These are phyloP conservation scores for Candida broadrunensis DNA, from an alignment of 805 yeast genomes.

Conservation along the genomic window DNA sequence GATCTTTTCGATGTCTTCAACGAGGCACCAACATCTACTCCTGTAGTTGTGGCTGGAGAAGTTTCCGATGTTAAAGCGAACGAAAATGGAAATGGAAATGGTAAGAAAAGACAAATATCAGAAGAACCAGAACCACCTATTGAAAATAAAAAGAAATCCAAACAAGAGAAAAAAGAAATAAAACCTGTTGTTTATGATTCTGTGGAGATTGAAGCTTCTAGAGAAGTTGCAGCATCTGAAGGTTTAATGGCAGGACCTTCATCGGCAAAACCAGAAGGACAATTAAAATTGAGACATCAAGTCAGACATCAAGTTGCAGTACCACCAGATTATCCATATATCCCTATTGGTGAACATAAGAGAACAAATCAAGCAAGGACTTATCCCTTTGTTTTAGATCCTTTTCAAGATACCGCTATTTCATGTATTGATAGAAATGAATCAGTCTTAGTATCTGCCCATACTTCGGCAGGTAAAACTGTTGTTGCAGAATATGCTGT, in stretches of 20 bases:
- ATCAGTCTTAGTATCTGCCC: slow-evolving; percentile 95
- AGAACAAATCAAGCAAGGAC: slow-evolving; percentile 76
- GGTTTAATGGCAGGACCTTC: slow-evolving; percentile 48
- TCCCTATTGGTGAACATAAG: slow-evolving; percentile 85
- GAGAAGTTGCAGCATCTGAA: slow-evolving; percentile 81
- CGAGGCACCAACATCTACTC: slow-evolving; percentile 46
- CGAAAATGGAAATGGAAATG: slow-evolving; percentile 6
- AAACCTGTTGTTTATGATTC: slow-evolving; percentile 82
- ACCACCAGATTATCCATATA: slow-evolving; percentile 86
- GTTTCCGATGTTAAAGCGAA: slow-evolving; percentile 10
- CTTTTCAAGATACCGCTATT: slow-evolving; percentile 95
- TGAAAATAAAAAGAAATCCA: slow-evolving; percentile 16
- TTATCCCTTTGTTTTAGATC: slow-evolving; percentile 91
- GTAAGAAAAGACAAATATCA: slow-evolving; percentile 16
- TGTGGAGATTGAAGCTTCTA: slow-evolving; percentile 82
- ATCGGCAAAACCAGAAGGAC: slow-evolving; percentile 32
- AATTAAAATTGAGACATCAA: slow-evolving; percentile 78
- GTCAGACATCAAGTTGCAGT: slow-evolving; percentile 97
- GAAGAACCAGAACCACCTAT: slow-evolving; percentile 19
- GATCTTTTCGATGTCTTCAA: slow-evolving; percentile 64
- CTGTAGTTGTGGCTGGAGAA: slow-evolving; percentile 20
- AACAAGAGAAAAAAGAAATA: slow-evolving; percentile 40
- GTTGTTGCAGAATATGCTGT: slow-evolving; percentile 97
- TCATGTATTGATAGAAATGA: slow-evolving; percentile 94
- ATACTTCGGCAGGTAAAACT: slow-evolving; percentile 95